Evolutionary conservation across 345 rosid species (phyloP), one percentile per base, ranked within the genome.

Genomic region (Eucalyptus regnans): DNA sequence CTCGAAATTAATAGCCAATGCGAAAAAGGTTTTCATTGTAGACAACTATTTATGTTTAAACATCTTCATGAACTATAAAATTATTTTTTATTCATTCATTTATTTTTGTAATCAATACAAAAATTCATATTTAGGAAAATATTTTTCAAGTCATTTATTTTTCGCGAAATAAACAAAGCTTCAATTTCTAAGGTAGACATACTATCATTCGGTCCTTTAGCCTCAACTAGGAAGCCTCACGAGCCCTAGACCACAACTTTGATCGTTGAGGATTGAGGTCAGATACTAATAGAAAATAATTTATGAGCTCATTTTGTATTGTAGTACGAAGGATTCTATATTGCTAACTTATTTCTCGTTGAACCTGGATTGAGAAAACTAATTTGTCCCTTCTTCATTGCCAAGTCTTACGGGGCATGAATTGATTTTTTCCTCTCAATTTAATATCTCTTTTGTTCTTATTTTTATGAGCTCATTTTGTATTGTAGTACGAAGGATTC

Each of bases 381-480:
- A 33, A 8, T 68, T 68, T 37, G 18, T 31, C 80, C 80, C 43
- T 31, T 16, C 23, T 68, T 31, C 22, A 0, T 68, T 9, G 80
- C 23, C 51, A 68, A 31, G 58, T 84, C 88, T 71, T 60, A 87
- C 71, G 54, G 90, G 91, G 50, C 90, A 8, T 83, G 41, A 87
- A 91, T 87, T 90, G 89, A 91, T 93, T 92, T 71, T 86, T 58
- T 60, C 86, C 89, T 66, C 44, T 50, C 46, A 16, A 51, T 50
- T 71, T 84, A 60, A 87, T 76, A 23, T 88, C 58, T 11, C 56
- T 8, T 90, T 90, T 92, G 93, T 94, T 94, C 50, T 90, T 90
- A 89, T 93, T 93, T 66, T 31, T 66, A 66, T 66, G 17, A 31
- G 41, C 41, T 15, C 43, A 66, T 15, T 66, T 31, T 66, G 41